Base-by-base conservation (phyloP, 2,329 filamentous ascomycete genomes). In the Fusarium oxysporum region DNA sequence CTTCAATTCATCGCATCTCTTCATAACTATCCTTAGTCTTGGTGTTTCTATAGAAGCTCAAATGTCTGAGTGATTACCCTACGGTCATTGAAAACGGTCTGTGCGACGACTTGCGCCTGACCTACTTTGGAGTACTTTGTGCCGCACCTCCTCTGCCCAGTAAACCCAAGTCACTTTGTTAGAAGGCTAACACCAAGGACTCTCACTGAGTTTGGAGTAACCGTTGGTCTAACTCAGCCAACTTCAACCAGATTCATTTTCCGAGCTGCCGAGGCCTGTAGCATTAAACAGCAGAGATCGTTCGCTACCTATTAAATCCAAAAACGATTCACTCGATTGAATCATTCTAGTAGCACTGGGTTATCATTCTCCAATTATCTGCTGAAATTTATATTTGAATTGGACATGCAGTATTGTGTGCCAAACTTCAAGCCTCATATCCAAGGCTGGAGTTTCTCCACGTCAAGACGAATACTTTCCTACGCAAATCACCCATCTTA, bases 131-230 rank as follows among this genome's bases (percentile, higher is more conserved):
- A 19, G 16, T 50, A 50, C 47, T 28, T 50, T 19, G 1, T 3
- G 0, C 21, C 1, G 10, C 10, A 32, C 28, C 14, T 21, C 0
- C 4, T 8, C 17, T 9, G 0, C 8, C 4, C 2, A 12, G 12
- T 10, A 10, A 3, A 1, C 6, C 1, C 0, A 50, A 23, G 47
- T 23, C 33, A 2, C 5, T 38, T 16, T 21, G 33, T 38, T 53
- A 38, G 23, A 16, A 16, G 13, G 2, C 19, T 53, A 37, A 37
- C 50, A 38, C n/a, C 11, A 10, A 2, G 10, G 5, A 4, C 5
- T 10, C 12, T 2, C 43, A 13, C 1, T 45, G 16, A 45, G 11
- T 12, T 45, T 28, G 16, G 13, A 28, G 37, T 17, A 37, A 25
- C 25, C 25, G 25, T 25, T 25, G 25, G 17, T 21, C 38, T 21